These are phyloP conservation scores for Pseudisothecium myosuroides DNA, from an alignment of 225 moss, liverwort and hornwort genomes.

Conservation along the genomic window DNA sequence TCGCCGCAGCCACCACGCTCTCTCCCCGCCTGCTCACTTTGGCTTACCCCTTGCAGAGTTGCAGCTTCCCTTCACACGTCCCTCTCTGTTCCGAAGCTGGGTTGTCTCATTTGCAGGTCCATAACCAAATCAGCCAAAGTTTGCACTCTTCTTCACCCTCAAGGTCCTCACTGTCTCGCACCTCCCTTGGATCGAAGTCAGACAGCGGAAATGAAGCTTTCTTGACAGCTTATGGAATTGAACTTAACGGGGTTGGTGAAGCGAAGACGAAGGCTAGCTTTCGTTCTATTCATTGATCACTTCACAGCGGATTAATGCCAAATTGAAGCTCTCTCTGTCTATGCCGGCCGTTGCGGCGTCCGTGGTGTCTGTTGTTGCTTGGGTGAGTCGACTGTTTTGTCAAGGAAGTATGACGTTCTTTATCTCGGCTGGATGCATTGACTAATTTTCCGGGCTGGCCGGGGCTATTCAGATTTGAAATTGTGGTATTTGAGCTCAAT, in stretches of 20 bases:
- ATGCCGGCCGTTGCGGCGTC: not conserved
- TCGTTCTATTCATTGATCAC: not conserved
- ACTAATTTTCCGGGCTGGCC: not conserved
- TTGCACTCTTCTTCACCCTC: not conserved
- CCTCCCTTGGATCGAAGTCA: not conserved
- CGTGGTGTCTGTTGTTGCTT: not conserved
- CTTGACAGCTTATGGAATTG: not conserved
- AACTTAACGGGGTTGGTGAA: not conserved
- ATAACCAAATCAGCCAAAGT: too few relatives aligned
- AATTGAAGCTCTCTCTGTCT: not conserved
- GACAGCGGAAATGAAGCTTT: not conserved
- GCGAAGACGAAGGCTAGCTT: not conserved
- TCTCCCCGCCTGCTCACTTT: too few relatives aligned
- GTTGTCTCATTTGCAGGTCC: not conserved
- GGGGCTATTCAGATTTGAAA: not conserved
- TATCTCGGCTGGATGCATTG: not conserved
- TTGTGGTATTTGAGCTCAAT: not conserved
- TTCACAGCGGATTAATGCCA: not conserved
- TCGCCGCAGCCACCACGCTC: not conserved
- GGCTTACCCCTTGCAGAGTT: not conserved
- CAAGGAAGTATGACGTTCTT: not conserved
- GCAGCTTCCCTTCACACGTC: not conserved
- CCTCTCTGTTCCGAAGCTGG: not conserved
- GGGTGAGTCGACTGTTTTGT: not conserved
- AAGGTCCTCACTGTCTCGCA: too few relatives aligned